Evolutionary conservation across 163 green algal species (phyloP).

Genomic region (Coccomyxa subellipsoidea): DNA sequence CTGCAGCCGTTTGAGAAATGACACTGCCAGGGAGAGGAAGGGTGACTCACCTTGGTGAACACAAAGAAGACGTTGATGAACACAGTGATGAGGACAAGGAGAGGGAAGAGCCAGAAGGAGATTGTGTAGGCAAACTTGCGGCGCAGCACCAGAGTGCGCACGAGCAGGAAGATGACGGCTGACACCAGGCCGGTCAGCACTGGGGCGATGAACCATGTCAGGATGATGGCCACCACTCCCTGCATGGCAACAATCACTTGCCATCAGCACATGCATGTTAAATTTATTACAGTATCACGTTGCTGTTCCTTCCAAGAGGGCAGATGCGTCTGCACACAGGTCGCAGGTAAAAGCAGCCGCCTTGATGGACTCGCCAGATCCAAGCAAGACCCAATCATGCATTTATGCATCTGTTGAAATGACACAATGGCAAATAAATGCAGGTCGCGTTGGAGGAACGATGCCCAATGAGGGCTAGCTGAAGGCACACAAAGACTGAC

Average conservation of each 20-base stretch:
- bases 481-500: too few relatives aligned
- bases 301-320: too few relatives aligned
- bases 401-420: too few relatives aligned
- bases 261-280: not conserved
- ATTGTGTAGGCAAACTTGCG: constrained; percentile 16
- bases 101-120: constrained; percentile 22
- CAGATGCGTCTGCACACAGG: too few relatives aligned
- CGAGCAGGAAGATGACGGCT: constrained; percentile 22
- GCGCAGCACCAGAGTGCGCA: constrained; percentile 15
- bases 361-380: too few relatives aligned
- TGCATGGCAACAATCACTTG: not conserved
- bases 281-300: too few relatives aligned
- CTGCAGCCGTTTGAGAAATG: too few relatives aligned
- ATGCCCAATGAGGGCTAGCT: too few relatives aligned
- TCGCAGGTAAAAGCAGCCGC: too few relatives aligned
- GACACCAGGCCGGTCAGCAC: constrained; percentile 18
- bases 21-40: not conserved
- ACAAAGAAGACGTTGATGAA: constrained; percentile 42
- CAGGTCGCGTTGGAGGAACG: too few relatives aligned
- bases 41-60: constrained; percentile 42
- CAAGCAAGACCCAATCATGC: too few relatives aligned
- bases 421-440: too few relatives aligned
- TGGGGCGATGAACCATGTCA: constrained; percentile 37
- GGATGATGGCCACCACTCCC: constrained; percentile 36
- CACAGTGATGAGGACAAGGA: constrained; percentile 42